Percentiles rank a stretch among this genome's conserved stretches.
Evolutionary conservation across 345 rosid species (phyloP).

Genomic region (Ceriops zippeliana): DNA sequence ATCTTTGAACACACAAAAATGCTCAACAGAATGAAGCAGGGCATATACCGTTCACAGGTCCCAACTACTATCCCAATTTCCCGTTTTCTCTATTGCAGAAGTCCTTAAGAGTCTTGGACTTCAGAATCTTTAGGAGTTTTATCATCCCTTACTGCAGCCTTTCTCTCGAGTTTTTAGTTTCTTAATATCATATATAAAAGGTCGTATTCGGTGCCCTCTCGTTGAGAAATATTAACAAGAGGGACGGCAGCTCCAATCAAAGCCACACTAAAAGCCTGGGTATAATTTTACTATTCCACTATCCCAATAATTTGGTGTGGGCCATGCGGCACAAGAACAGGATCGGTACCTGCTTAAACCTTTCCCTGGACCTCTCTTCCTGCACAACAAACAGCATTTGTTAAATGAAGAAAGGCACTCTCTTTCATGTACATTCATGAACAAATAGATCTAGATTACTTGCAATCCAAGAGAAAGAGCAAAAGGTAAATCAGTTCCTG

Average conservation of each 20-base stretch:
- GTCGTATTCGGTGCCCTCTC: background rate
- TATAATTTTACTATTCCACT: background rate
- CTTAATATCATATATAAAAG: background rate
- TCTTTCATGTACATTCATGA: background rate
- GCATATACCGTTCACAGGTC: too few relatives aligned
- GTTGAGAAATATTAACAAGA: background rate
- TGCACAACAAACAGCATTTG: conserved; percentile 28
- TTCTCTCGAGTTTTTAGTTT: background rate
- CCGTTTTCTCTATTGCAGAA: background rate
- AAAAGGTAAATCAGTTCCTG: background rate
- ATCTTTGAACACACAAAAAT: too few relatives aligned
- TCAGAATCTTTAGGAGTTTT: conserved; percentile 2
- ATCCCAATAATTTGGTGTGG: background rate
- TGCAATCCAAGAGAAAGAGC: background rate
- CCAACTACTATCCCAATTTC: background rate
- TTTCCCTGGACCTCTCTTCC: conserved; percentile 66
- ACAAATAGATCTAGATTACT: background rate
- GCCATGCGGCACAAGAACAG: background rate
- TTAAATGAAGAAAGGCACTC: background rate
- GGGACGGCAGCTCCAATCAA: background rate
- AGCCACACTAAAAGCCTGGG: too few relatives aligned
- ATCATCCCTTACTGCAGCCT: background rate
- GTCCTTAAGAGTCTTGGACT: background rate
- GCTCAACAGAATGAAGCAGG: too few relatives aligned
- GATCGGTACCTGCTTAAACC: conserved; percentile 55